Conservation (phyloP, 106 monocot species). For the Ottelia alismoides region DNA sequence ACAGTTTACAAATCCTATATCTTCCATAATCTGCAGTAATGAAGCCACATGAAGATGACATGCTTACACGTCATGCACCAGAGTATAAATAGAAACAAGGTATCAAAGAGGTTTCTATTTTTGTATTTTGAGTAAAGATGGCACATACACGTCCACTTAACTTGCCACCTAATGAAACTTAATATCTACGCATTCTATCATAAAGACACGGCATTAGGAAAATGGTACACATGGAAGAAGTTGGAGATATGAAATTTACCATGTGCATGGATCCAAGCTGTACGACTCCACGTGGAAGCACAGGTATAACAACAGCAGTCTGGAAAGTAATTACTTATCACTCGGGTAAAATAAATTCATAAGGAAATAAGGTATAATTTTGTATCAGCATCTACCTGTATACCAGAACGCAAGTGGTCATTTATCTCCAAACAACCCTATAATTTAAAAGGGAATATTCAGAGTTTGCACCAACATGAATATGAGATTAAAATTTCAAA, state of each 20-base stretch:
- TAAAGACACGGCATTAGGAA: no score
- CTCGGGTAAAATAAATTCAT: not conserved
- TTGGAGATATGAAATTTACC: conserved; percentile 23
- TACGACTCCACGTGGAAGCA: conserved; percentile 65
- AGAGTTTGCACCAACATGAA: not conserved
- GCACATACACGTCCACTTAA: no score
- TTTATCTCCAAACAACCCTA: conserved; percentile 49
- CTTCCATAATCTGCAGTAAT: conserved; percentile 48
- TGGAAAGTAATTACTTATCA: conserved; percentile 12
- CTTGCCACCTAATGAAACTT: not conserved
- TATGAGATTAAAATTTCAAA: not conserved
- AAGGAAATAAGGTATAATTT: not conserved
- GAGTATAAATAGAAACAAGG: no score
- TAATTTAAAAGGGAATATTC: conserved; percentile 2
- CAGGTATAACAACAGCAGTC: conserved; percentile 62
- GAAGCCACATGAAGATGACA: not conserved
- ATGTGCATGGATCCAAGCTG: conserved; percentile 66
- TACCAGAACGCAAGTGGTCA: conserved; percentile 40
- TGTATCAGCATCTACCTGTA: conserved; percentile 35
- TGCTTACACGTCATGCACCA: no score
- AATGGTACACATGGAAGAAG: not conserved
- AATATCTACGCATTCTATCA: no score
- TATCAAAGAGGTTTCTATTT: no score
- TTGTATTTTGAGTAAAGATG: not conserved
- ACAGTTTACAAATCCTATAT: conserved; percentile 30